phyloP scores from a whole-genome alignment of 306 rosid species.

The Gillenia trifoliata region DNA sequence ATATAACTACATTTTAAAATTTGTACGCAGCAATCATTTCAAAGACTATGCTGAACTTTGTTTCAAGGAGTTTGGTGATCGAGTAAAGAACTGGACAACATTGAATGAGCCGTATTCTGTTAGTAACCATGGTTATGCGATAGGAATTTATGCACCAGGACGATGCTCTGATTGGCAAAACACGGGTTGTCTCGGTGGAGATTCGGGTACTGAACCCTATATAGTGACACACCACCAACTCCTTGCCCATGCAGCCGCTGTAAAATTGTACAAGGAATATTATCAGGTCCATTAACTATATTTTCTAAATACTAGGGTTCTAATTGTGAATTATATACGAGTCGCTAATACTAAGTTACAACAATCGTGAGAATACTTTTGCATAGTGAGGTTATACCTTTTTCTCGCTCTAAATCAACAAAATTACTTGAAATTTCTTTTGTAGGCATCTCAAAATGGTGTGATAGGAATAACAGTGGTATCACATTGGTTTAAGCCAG shows the following conservation, averaged over 20 bases:
- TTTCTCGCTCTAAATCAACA: not conserved
- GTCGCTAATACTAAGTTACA: not conserved
- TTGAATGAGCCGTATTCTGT: constrained; percentile 42
- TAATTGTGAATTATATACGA: not conserved
- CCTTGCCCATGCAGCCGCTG: constrained; percentile 62
- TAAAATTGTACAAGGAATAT: constrained; percentile 30
- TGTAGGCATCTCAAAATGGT: constrained; percentile 24
- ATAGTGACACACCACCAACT: constrained; percentile 44
- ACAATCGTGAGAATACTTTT: no score
- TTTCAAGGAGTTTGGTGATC: constrained; percentile 49
- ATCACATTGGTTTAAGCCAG: constrained; percentile 16
- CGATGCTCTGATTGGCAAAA: constrained; percentile 43
- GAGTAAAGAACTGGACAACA: constrained; percentile 60
- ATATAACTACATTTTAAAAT: not conserved
- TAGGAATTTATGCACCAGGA: constrained; percentile 18
- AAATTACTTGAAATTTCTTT: not conserved
- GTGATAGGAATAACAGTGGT: constrained; percentile 22
- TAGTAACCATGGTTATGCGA: constrained; percentile 20
- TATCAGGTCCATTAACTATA: constrained; percentile 24
- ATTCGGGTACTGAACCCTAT: constrained; percentile 58
- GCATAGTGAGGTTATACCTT: not conserved
- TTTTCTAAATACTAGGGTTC: not conserved
- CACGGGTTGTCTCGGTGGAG: constrained; percentile 33
- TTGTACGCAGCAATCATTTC: constrained; percentile 27
- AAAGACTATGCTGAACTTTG: constrained; percentile 44